Base-by-base conservation (phyloP, 2,329 filamentous ascomycete genomes). In the Emmonsiellopsis sp. region DNA sequence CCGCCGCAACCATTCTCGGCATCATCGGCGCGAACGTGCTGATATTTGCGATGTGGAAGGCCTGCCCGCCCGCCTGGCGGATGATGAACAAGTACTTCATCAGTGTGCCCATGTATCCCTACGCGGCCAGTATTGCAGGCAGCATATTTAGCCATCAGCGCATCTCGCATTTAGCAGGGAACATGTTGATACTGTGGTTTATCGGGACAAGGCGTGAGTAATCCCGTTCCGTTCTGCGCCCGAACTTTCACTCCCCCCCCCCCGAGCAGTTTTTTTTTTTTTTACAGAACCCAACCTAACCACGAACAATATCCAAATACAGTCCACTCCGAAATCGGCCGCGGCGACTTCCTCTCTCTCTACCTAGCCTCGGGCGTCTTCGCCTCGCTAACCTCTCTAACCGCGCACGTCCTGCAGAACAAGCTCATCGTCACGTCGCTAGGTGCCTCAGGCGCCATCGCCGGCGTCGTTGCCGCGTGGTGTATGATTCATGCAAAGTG, bases 61-160 rank as follows among this genome's bases (percentile, higher is more conserved):
- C 73, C 33, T 51, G 69, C 27, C 78, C 79, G 13, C 76, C 76
- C 0, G 61, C 78, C 27, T 84, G 80, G 80, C 70, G 71, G 32
- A 54, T 76, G 21, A 70, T 82, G 57, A 83, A 80, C 57, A 77
- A 74, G 51, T 81, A 79, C 67, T 79, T 81, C 62, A 71, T 78
- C 52, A 71, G 73, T 39, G 70, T 76, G 4, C 74, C 77, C 3
- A 71, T 74, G 14, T 78, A 77, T 55, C 81, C 81, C 1, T 72
- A 74, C 54, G 71, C 78, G 7, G 54, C 76, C 6, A 76, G 77
- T 55, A 67, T 80, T 51, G 57, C 84, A 5, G 75, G 77, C 14
- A 78, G 76, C 60, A 66, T 75, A 9, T 83, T 84, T 66, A 78
- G 76, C 53, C 82, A 85, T 64, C 74, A 82, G 48, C 68, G 71